These are phyloP conservation scores for Sarocladiaceae sp. DNA, from an alignment of 2,329 filamentous ascomycete species.

Conservation along the genomic window DNA sequence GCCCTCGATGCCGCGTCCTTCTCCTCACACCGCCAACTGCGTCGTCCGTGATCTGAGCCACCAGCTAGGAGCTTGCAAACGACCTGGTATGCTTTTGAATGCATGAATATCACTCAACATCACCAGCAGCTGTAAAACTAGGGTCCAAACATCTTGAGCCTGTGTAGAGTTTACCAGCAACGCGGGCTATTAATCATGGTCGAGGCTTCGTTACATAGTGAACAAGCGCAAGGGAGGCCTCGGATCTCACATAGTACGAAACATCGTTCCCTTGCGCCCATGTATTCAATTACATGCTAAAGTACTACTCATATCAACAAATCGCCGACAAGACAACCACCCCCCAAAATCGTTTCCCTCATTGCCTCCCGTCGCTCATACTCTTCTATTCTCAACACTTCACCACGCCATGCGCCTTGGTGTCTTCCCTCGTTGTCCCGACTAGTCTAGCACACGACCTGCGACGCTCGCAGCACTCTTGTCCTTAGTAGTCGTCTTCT, in stretches of 20 bases:
- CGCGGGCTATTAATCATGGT: not conserved
- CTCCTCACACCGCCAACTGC: not conserved
- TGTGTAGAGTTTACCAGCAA: not conserved
- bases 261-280: not conserved
- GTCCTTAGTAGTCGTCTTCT: constrained; percentile 87
- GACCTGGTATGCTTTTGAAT: not conserved
- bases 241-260: not conserved
- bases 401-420: not conserved
- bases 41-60: not conserved
- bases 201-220: not conserved
- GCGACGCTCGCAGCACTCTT: constrained; percentile 66
- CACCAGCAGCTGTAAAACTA: too few relatives aligned
- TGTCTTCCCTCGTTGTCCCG: too few relatives aligned
- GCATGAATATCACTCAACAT: too few relatives aligned
- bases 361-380: not conserved
- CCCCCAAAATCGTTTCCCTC: not conserved
- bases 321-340: not conserved
- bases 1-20: not conserved
- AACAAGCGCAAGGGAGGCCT: not conserved
- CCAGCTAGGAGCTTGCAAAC: not conserved
- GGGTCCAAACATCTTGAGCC: too few relatives aligned
- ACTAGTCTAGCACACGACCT: constrained; percentile 66
- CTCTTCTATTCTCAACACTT: not conserved
- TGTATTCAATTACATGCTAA: not conserved
- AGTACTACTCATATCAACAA: constrained; percentile 3